Base-by-base conservation (phyloP, 495 filamentous ascomycete species). In the Neurospora tetraspora region DNA sequence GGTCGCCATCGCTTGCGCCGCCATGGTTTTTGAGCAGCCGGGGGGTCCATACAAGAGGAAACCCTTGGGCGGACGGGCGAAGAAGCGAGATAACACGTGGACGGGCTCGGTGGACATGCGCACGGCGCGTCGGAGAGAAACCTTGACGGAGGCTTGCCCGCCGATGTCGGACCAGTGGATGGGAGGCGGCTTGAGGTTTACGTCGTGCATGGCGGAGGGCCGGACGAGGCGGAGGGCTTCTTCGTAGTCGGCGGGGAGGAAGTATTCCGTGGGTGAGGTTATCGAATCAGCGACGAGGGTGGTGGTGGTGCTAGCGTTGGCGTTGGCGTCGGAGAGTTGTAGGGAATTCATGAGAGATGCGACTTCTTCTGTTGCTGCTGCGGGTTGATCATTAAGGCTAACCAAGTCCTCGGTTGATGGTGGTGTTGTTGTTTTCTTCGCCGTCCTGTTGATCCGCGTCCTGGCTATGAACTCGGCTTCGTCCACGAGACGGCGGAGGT, bases 11-110 rank as follows among this genome's bases (percentile, higher is more conserved):
- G 96, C 96, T 77, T 97, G 94, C 1, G 96, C 96, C 1, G 90
- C 92, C 80, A 99, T 88, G 20, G 96, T 99, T 81, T 99, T 99
- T 61, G 94, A 97, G 79, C 96, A 99, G 20, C 96, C 96, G 0
- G 96, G 96, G 0, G 96, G 96, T 2, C 96, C 96, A 78, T 98
- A 98, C 14, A 99, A 86, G 1, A 99, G 85, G 34, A 98, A 87
- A 1, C 96, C 96, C 78, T 96, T 91, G 27, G 92, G 89, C 11
- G 89, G 88, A 20, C 76, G 77, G 68, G 79, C 76, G 40, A 78
- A 79, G 74, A 71, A 80, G 12, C 88, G 84, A 27, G 88, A 86
- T 16, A 92, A 85, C 72, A 87, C 80, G 34, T 91, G 86, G 4
- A 89, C 86, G 69, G 90, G 84, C 34, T 79, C 77, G 53, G 72